Evolutionary conservation across 1,284 basidiomycete species (phyloP).

Genomic region (Pholiota adiposa): DNA sequence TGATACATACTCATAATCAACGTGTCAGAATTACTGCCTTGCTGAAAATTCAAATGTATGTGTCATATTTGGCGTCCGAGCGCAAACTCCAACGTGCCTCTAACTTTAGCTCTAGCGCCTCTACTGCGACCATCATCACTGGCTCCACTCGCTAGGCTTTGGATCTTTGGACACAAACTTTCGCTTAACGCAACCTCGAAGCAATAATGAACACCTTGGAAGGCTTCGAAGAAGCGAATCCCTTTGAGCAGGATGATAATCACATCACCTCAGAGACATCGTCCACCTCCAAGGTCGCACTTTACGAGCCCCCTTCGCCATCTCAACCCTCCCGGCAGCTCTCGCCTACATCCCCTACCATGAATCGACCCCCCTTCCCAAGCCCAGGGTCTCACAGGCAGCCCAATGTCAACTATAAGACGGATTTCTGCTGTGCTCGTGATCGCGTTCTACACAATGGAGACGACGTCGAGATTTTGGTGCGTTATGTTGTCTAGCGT

Average conservation of each 20-base stretch:
- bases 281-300: constrained; percentile 61
- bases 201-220: constrained; percentile 22
- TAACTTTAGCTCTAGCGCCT: constrained; percentile 10
- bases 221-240: constrained; percentile 74
- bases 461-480: constrained; percentile 79
- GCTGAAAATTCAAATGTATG: background rate
- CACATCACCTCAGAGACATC: constrained; percentile 66
- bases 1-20: background rate
- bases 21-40: background rate
- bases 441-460: constrained; percentile 80
- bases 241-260: constrained; percentile 71
- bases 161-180: background rate
- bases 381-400: constrained; percentile 58
- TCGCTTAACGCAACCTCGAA: background rate
- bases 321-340: constrained; percentile 45
- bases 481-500: constrained; percentile 36
- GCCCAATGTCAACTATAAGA: constrained; percentile 58
- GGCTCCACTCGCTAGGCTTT: background rate
- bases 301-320: constrained; percentile 70
- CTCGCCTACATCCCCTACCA: constrained; percentile 44
- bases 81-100: background rate
- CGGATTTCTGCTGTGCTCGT: constrained; percentile 73
- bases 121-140: background rate
- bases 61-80: background rate
- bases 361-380: constrained; percentile 52